Evolutionary conservation across 202 grass and related monocot genomes (phyloP).

Genomic region (Panicum hallii): DNA sequence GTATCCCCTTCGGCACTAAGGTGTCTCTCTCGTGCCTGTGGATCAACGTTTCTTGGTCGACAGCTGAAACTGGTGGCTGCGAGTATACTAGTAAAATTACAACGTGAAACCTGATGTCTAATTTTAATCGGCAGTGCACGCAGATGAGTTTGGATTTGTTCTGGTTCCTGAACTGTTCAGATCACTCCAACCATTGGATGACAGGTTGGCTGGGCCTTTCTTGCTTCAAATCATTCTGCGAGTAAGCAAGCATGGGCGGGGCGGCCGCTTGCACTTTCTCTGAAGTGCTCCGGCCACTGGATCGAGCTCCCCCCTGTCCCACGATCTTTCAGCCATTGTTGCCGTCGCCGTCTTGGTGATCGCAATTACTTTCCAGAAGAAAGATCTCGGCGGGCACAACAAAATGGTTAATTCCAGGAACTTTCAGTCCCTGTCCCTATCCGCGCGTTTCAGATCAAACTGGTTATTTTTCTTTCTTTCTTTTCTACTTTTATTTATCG

Average conservation of each 20-base stretch:
- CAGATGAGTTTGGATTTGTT: neutral
- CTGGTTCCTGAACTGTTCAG: neutral
- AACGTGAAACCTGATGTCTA: neutral
- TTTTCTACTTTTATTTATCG: neutral
- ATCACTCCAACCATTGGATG: neutral
- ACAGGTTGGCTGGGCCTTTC: neutral
- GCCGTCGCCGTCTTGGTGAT: conserved; percentile 6
- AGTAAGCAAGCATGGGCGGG: neutral
- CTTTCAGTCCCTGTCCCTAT: neutral
- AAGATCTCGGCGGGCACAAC: neutral
- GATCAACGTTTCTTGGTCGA: neutral
- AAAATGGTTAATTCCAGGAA: neutral
- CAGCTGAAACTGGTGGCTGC: neutral
- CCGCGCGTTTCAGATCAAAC: neutral
- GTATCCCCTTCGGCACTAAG: neutral
- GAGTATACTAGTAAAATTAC: too few relatives aligned
- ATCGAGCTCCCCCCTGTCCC: neutral
- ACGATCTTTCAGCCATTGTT: neutral
- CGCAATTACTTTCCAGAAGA: neutral
- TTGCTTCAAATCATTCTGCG: neutral
- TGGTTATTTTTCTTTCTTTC: too few relatives aligned
- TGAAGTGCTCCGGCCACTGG: neutral
- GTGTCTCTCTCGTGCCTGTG: neutral
- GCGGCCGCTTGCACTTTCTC: neutral
- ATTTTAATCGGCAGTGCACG: neutral